phyloP scores from a whole-genome alignment of 495 filamentous ascomycete species.

The Friedmanniomyces simplex region DNA sequence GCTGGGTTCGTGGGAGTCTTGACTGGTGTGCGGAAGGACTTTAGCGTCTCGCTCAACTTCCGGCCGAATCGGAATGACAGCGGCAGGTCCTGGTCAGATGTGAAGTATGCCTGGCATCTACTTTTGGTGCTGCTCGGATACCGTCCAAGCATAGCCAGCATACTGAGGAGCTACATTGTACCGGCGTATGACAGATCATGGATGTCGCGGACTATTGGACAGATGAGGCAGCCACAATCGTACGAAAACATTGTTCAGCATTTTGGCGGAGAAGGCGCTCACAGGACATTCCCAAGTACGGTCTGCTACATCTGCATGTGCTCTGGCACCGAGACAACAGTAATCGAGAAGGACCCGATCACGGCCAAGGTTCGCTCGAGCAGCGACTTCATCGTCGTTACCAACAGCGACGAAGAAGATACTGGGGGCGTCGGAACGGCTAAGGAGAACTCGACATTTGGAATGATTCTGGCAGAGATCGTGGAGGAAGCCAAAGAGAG shows the following conservation, averaged over 20 bases:
- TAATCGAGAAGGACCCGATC: slow-evolving; percentile 49
- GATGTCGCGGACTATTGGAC: too few species aligned
- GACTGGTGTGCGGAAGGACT: slow-evolving; percentile 26
- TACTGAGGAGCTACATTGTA: slow-evolving; percentile 40
- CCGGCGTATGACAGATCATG: too few species aligned
- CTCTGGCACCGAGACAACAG: slow-evolving; percentile 35
- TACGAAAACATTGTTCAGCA: background rate
- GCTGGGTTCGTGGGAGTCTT: slow-evolving; percentile 24
- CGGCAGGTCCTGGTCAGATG: slow-evolving; percentile 27
- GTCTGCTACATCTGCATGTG: slow-evolving; percentile 51
- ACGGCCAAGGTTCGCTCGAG: slow-evolving; percentile 34
- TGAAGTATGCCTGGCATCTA: slow-evolving; percentile 40
- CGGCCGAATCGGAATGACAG: slow-evolving; percentile 44
- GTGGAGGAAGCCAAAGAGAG: slow-evolving; percentile 24
- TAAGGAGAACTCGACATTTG: slow-evolving; percentile 11
- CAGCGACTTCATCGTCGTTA: slow-evolving; percentile 43
- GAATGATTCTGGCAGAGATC: slow-evolving; percentile 13
- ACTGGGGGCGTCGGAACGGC: background rate
- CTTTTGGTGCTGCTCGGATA: slow-evolving; percentile 47
- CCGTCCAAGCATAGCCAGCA: slow-evolving; percentile 45
- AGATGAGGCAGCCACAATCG: background rate
- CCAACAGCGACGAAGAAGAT: slow-evolving; percentile 47
- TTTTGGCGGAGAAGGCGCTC: background rate
- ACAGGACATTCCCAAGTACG: slow-evolving; percentile 34
- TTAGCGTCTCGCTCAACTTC: slow-evolving; percentile 57